Percentiles rank a stretch among this genome's conserved stretches.
Conservation (phyloP, 1,284 basidiomycete species). For the Lentinus polychrous region DNA sequence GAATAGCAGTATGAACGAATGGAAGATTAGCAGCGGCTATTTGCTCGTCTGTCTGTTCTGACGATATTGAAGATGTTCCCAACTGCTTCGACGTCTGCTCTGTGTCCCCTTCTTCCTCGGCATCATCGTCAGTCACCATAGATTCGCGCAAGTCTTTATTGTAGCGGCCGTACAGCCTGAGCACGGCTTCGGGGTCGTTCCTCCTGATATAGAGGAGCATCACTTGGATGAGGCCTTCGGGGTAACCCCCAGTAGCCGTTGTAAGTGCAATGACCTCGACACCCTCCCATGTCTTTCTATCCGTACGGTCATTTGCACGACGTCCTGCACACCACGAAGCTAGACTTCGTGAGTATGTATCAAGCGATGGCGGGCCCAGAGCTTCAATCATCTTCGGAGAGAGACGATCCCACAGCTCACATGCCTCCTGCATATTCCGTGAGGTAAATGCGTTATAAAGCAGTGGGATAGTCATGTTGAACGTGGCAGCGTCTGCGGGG, state of each 20-base stretch:
- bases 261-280: conserved; percentile 44
- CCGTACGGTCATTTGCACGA: background rate
- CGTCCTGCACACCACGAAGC: conserved; percentile 14
- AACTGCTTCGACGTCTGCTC: conserved; percentile 1
- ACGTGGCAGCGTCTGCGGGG: conserved; percentile 5
- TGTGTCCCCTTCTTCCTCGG: conserved; percentile 4
- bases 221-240: conserved; percentile 40
- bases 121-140: background rate
- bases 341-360: conserved; percentile 32
- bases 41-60: too few relatives aligned
- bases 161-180: conserved; percentile 43
- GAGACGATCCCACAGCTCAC: conserved; percentile 38
- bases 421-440: conserved; percentile 17
- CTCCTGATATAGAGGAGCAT: conserved; percentile 41
- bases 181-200: conserved; percentile 33
- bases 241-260: conserved; percentile 33
- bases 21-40: background rate
- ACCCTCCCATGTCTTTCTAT: conserved; percentile 12
- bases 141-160: conserved; percentile 2
- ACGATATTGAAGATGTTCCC: background rate
- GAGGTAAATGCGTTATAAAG: conserved; percentile 12
- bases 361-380: conserved; percentile 34
- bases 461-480: conserved; percentile 13
- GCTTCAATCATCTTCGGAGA: conserved; percentile 35
- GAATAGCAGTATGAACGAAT: conserved; percentile 27